Conservation (phyloP, 306 rosid genomes). For the Vicia sativa region DNA sequence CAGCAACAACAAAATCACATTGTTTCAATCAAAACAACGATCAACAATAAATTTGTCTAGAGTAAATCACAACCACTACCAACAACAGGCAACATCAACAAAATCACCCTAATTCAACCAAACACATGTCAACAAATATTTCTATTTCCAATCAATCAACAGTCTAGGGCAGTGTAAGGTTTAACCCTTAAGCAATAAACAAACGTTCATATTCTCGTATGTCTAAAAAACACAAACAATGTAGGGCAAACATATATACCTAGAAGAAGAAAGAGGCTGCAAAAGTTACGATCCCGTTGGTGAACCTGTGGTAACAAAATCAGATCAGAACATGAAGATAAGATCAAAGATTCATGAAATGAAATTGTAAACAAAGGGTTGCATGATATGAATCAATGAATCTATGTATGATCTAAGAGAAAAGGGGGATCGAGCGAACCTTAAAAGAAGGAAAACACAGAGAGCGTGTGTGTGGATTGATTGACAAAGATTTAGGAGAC, state of each 20-base stretch:
- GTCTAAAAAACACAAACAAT: background rate
- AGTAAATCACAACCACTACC: no score
- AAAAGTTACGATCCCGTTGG: background rate
- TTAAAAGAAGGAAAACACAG: background rate
- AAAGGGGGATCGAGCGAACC: background rate
- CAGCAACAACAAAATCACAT: conserved; percentile 3
- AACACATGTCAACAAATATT: background rate
- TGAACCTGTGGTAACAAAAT: background rate
- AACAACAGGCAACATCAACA: no score
- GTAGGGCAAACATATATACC: background rate
- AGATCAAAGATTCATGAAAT: background rate
- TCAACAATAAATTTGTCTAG: background rate
- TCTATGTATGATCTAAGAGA: background rate
- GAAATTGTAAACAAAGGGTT: no score
- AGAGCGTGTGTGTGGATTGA: no score
- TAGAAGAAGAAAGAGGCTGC: background rate
- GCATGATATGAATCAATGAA: no score
- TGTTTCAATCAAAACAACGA: conserved; percentile 8
- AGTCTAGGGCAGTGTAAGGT: background rate
- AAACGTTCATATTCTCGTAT: background rate
- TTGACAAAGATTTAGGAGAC: background rate
- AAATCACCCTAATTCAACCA: background rate
- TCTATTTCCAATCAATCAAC: background rate
- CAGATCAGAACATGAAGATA: background rate
- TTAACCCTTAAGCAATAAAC: background rate